Percentiles rank a stretch among this genome's conserved stretches.
These are phyloP conservation scores for Tuber microsphaerosporum DNA, from an alignment of 495 filamentous ascomycete genomes.

Conservation along the genomic window DNA sequence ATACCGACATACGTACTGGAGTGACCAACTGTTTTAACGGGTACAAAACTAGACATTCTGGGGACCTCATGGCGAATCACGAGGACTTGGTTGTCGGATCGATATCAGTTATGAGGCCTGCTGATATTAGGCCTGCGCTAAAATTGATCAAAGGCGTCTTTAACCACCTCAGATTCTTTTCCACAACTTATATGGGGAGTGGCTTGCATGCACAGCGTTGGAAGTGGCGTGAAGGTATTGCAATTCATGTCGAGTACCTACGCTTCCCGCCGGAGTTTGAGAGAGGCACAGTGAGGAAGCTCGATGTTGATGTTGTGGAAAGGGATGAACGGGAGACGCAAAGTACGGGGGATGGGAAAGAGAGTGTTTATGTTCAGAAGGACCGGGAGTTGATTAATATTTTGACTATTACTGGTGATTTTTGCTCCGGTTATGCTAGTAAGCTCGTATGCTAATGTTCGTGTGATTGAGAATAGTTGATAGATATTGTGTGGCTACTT, in stretches of 20 bases:
- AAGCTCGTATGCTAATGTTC: neutral
- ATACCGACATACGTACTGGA: constrained; percentile 17
- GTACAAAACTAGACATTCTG: constrained; percentile 15
- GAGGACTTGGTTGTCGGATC: constrained; percentile 25
- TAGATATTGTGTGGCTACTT: constrained; percentile 25
- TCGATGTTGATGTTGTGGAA: constrained; percentile 18
- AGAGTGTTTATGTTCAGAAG: constrained; percentile 15
- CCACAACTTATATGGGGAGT: constrained; percentile 15
- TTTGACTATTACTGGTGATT: constrained; percentile 29
- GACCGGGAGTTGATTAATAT: constrained; percentile 30
- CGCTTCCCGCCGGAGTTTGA: constrained; percentile 27
- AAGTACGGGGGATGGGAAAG: neutral
- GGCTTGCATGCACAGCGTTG: neutral
- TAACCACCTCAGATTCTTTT: constrained; percentile 24
- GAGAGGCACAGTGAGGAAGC: constrained; percentile 2
- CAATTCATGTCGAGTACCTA: constrained; percentile 28
- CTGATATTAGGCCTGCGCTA: constrained; percentile 24
- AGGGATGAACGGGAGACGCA: neutral
- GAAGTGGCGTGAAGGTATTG: constrained; percentile 11
- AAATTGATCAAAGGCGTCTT: constrained; percentile 22
- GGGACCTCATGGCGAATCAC: constrained; percentile 19
- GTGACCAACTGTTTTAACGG: constrained; percentile 27
- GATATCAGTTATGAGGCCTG: constrained; percentile 20
- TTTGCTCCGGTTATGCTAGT: neutral
- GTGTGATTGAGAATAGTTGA: constrained; percentile 20